Evolutionary conservation across 441 rosid species (phyloP), one percentile per base, ranked within the genome.

Genomic region (Erodium trifolium): DNA sequence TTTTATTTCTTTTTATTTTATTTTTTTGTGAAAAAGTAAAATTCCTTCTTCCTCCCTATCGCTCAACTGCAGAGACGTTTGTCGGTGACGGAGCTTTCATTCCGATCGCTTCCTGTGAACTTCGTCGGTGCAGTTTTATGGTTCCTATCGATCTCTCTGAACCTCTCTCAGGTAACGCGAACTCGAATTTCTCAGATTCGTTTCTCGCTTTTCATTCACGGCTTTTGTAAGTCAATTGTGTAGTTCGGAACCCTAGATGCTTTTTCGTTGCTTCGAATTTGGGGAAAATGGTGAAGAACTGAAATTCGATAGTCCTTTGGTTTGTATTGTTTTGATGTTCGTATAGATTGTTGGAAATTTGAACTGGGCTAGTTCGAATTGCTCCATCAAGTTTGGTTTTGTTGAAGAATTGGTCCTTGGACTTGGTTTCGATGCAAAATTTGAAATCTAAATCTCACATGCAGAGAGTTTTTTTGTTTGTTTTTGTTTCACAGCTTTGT

Each of bases 161-260:
- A 10, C 7, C 65, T 27, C 14, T 4, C 27, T 62, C 37, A 62
- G 65, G 65, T 62, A 62, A 23, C 23, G 65, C 65, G 14, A 51
- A 17, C 57, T 34, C 68, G 45, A 67, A 18, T 72, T 73, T 77
- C 68, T 77, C 66, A 51, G 64, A n/a, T 63, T 77, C 23, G 13
- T 73, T 65, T 39, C 35, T 70, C 47, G 27, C 27, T 49, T 49
- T 4, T 23, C 19, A 9, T 51, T 59, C 70, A 23, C 41, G 64
- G 63, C 6, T 77, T 60, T 11, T 47, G 55, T 60, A 53, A 49
- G 47, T 75, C 66, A 64, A 66, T 35, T 73, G 45, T 69, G 67
- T 73, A 68, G 67, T 71, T 80, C 68, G 75, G 77, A 88, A 82
- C 88, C 84, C 87, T 88, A 87, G 70, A 34, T 80, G 23, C 66